Evolutionary conservation across 1,139 yeast species (phyloP).

Genomic region (Ashbya aceris): DNA sequence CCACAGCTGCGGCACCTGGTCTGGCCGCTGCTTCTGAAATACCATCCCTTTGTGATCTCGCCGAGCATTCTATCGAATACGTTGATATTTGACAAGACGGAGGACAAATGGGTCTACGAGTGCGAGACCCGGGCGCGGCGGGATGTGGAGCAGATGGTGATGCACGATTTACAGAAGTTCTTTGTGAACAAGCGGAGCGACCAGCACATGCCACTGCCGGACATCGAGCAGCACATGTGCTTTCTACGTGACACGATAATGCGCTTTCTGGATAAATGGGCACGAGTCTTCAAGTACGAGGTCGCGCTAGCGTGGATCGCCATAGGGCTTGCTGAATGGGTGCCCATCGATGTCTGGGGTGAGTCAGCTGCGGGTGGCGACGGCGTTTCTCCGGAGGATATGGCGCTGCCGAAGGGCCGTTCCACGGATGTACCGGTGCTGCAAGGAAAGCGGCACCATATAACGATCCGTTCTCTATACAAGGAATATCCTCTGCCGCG

Average conservation of each 20-base stretch:
- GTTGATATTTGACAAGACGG: conserved; percentile 10
- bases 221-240: conserved; percentile 38
- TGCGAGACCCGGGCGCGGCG: conserved; percentile 10
- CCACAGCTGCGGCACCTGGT: conserved; percentile 68
- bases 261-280: conserved; percentile 70
- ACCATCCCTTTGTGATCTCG: conserved; percentile 74
- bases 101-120: conserved; percentile 12
- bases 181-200: conserved; percentile 18
- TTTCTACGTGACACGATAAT: conserved; percentile 52
- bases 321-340: conserved; percentile 81
- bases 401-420: conserved; percentile 1
- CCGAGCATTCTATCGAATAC: conserved; percentile 62
- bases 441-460: conserved; percentile 24
- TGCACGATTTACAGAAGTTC: conserved; percentile 27
- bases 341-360: conserved; percentile 35
- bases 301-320: conserved; percentile 84
- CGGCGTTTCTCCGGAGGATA: not conserved
- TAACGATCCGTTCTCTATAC: conserved; percentile 14
- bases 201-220: conserved; percentile 4
- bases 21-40: conserved; percentile 76
- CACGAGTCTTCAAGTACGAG: conserved; percentile 66
- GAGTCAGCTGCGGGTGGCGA: not conserved
- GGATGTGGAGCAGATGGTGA: conserved; percentile 18
- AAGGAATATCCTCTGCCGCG: conserved; percentile 26
- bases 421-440: conserved; percentile 16